Evolutionary conservation across 352 stramenopile genomes (phyloP), one percentile per base, ranked within the genome.

Genomic region (Globisporangium recalcitrans): DNA sequence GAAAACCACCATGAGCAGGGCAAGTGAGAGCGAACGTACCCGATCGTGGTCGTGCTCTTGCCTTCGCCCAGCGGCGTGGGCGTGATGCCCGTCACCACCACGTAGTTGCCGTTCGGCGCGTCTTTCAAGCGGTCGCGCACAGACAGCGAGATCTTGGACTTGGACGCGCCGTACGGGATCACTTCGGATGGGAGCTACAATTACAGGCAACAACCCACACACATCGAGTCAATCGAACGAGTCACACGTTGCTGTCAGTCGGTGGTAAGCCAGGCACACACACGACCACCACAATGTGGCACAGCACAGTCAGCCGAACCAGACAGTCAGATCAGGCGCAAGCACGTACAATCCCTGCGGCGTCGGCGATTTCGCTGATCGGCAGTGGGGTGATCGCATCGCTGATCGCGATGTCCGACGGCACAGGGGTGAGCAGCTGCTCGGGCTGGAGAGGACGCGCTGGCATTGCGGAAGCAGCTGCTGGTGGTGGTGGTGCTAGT

Each of bases 41-140:
- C 97, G 16, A 98, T 98, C 1, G 96, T 99, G 8, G 97, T 99
- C n/a, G 97, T 99, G 60, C 89, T 98, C 73, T 99, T 99, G 60
- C 97, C 97, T 74, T 99, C 97, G 6, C 97, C 97, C 11, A 99
- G 75, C 6, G 97, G 96, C 27, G 97, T 99, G 5, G 97, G 97
- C 63, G 98, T 99, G 70, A 99, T 98, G 29, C 97, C 97, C 51
- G 91, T 97, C 4, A 97, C 87, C 10, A 99, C 94, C 27, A 99
- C 90, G 72, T 99, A 99, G 78, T 99, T 98, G 59, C 93, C 96
- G 57, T 98, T 91, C 2, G 80, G 71, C 22, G 77, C 67, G 63
- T 92, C 77, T 52, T 90, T 82, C 38, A 98, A 80, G 40, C 93
- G 88, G 59, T 97, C 79, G 32, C 90, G 88, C 62, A 98, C 86